Evolutionary conservation across 306 rosid species (phyloP).

Genomic region (Astragalus membranaceus): DNA sequence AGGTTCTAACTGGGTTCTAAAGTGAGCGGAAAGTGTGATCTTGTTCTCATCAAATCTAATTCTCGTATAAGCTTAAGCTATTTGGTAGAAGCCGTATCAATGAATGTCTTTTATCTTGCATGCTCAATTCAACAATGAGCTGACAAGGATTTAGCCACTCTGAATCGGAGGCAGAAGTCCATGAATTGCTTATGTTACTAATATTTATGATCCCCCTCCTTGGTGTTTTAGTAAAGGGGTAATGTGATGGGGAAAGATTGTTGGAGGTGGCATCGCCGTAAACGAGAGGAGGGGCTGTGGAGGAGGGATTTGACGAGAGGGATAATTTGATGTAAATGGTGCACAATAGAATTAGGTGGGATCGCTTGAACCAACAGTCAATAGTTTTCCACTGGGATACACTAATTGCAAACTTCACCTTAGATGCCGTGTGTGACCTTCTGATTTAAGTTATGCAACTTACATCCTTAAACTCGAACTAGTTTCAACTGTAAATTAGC

Average conservation of each 20-base stretch:
- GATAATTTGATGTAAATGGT: no score
- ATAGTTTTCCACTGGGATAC: no score
- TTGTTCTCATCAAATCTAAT: not conserved
- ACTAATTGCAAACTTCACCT: no score
- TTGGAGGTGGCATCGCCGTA: no score
- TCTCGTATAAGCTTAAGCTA: not conserved
- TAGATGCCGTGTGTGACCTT: not conserved
- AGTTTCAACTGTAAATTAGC: not conserved
- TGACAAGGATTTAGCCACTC: not conserved
- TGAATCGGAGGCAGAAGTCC: not conserved
- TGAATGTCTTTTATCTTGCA: not conserved
- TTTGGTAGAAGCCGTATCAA: not conserved
- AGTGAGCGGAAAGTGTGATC: not conserved
- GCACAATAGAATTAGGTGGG: no score
- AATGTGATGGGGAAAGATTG: no score
- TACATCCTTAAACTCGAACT: not conserved
- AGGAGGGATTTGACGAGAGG: no score
- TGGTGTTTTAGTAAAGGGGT: not conserved
- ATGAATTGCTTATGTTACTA: not conserved
- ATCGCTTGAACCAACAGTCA: no score
- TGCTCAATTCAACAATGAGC: not conserved
- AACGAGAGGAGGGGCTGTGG: no score
- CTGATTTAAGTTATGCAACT: not conserved
- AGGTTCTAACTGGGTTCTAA: not conserved
- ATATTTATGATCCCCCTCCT: not conserved